Evolutionary conservation across 2,329 filamentous ascomycete genomes (phyloP).

Genomic region (Lasiodiplodia citricola): DNA sequence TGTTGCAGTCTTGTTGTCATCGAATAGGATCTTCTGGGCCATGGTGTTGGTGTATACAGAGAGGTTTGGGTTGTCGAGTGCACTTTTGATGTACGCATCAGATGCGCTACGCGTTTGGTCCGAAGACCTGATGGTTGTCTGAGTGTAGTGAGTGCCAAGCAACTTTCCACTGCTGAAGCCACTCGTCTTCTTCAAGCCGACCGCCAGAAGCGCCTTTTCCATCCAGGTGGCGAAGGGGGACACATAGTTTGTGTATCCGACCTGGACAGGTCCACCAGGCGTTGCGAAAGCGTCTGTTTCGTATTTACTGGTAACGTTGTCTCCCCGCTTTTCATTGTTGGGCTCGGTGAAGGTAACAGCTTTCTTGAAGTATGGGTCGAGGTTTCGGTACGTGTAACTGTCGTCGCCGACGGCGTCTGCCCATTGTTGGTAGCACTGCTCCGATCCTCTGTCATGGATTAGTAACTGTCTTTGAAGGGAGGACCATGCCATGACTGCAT

Average conservation of each 20-base stretch:
- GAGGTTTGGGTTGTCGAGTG: constrained; percentile 1
- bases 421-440: constrained; percentile 35
- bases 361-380: constrained; percentile 39
- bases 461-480: background rate
- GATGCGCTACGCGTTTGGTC: constrained; percentile 34
- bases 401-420: constrained; percentile 39
- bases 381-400: constrained; percentile 36
- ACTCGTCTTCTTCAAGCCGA: constrained; percentile 31
- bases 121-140: constrained; percentile 40
- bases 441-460: constrained; percentile 25
- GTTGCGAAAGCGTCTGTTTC: constrained; percentile 32
- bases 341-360: constrained; percentile 38
- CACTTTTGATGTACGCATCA: constrained; percentile 30
- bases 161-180: constrained; percentile 36
- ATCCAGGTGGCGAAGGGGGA: constrained; percentile 35
- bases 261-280: constrained; percentile 32
- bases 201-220: constrained; percentile 31
- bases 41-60: constrained; percentile 40
- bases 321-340: constrained; percentile 31
- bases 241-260: constrained; percentile 38
- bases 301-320: constrained; percentile 33
- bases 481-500: background rate
- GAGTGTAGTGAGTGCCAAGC: constrained; percentile 33
- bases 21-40: constrained; percentile 44
- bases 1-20: constrained; percentile 33